Evolutionary conservation across 2,329 filamentous ascomycete species (phyloP), one percentile per base, ranked within the genome.

Genomic region (Domatiomyces catenatus): DNA sequence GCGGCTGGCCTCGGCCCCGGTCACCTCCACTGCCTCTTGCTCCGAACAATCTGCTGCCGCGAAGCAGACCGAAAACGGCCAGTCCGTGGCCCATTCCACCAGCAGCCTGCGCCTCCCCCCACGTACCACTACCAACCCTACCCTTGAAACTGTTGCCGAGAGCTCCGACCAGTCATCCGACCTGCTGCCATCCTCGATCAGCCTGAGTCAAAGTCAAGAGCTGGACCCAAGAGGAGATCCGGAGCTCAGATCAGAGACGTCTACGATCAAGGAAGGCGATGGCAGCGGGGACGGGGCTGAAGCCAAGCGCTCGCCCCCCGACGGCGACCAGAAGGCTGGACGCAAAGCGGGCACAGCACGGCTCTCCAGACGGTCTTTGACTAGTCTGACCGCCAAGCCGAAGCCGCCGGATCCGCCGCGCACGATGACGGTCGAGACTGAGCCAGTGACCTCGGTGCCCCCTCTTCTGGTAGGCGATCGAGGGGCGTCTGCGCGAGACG

Each of bases 381-480:
- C 83, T 36, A 82, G 81, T 54, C 75, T 85, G 42, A 71, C 71
- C 48, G 69, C 73, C 50, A 86, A 88, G 62, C 74, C 77, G 32
- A 86, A 89, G 63, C 71, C 78, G 24, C 86, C 94, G 63, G 81
- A 80, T n/a, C 83, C 85, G 36, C 76, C 82, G 51, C 81, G 84
- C 62, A 92, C 86, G 60, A 95, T 98, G 88, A 96, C 87, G 8
- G 90, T 96, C 12, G 92, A 98, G 70, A 95, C 92, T 0, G 92
- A 98, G 67, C 94, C 89, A 0, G 92, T 98, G 39, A 84, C 80
- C 44, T 94, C 89, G 2, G 84, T 95, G 50, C 87, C 89, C 8
- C 89, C 94, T 62, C 77, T 89, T 24, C 78, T 78, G 39, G 74
- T 67, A 22, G 67, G 71, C 36, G 79, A 82, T 54, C 71, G 78